phyloP scores from a whole-genome alignment of 768 basidiomycete genomes.

The Boletus pseudo-olivaceus region DNA sequence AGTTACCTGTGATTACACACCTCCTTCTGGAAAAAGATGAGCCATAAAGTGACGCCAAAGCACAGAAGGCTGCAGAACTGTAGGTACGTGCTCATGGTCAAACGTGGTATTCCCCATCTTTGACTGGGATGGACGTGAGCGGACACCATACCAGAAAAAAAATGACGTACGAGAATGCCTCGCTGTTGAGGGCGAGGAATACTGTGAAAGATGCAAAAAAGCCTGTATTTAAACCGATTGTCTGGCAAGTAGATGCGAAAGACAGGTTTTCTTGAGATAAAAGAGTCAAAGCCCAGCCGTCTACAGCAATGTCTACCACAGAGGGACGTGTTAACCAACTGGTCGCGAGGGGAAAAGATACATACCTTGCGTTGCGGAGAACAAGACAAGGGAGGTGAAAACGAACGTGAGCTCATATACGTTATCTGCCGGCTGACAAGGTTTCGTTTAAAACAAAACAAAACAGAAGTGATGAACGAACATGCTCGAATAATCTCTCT shows the following conservation, averaged over 20 bases:
- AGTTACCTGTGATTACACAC: conserved; percentile 33
- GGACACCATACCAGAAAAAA: background rate
- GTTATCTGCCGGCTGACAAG: conserved; percentile 71
- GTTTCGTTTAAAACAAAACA: conserved; percentile 10
- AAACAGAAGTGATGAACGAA: conserved; percentile 31
- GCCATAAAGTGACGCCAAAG: conserved; percentile 82
- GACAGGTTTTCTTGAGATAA: conserved; percentile 92
- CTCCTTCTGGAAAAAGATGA: conserved; percentile 87
- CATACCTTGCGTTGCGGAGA: conserved; percentile 95
- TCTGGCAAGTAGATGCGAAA: conserved; percentile 97
- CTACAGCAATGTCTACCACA: conserved; percentile 87
- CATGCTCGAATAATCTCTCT: conserved; percentile 74
- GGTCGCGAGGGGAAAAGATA: background rate
- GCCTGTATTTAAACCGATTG: conserved; percentile 93
- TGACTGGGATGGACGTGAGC: conserved; percentile 37
- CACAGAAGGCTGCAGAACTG: conserved; percentile 84
- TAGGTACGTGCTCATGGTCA: conserved; percentile 76
- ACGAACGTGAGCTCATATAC: conserved; percentile 73
- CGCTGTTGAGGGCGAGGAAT: conserved; percentile 94
- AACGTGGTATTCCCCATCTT: conserved; percentile 73
- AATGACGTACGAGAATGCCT: conserved; percentile 72
- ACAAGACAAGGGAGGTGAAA: conserved; percentile 87
- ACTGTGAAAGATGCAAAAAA: conserved; percentile 97
- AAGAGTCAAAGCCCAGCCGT: conserved; percentile 83
- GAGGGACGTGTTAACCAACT: conserved; percentile 12